A percentile compares a stretch with the other conserved stretches of the same genome.
phyloP scores from a whole-genome alignment of 345 rosid genomes.

The Sapria himalayana region DNA sequence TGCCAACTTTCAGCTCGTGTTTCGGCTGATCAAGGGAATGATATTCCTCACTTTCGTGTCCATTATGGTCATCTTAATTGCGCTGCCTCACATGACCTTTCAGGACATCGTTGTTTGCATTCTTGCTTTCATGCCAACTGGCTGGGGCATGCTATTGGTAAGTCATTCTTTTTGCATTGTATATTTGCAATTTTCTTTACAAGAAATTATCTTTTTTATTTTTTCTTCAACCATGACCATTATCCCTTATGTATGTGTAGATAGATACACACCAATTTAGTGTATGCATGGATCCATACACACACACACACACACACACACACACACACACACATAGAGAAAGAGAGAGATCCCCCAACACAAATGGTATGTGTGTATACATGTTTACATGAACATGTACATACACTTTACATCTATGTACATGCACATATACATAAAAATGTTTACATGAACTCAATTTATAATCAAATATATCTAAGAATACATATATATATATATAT shows the following conservation, averaged over 20 bases:
- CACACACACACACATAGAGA: too few relatives aligned
- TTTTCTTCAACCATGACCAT: neutral
- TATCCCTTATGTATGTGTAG: neutral
- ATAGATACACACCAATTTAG: too few relatives aligned
- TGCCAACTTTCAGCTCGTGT: constrained; percentile 82
- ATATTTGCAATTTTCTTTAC: neutral
- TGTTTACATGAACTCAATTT: too few relatives aligned
- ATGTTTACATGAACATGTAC: too few relatives aligned
- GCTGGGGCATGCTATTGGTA: constrained; percentile 98
- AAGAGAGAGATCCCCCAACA: too few relatives aligned
- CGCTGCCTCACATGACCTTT: constrained; percentile 71
- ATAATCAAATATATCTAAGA: too few relatives aligned
- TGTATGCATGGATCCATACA: too few relatives aligned
- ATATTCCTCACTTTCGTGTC: constrained; percentile 73
- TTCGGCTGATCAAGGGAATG: constrained; percentile 86
- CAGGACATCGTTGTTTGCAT: constrained; percentile 77
- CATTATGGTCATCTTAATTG: constrained; percentile 52
- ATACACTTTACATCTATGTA: too few relatives aligned
- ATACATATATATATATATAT: too few relatives aligned
- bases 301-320: too few relatives aligned
- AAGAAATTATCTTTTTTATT: neutral
- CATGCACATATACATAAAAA: too few relatives aligned
- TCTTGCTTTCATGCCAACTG: constrained; percentile 97
- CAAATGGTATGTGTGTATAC: too few relatives aligned
- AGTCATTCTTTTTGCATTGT: constrained; percentile 7